Conservation (phyloP, 2,329 filamentous ascomycete species). For the Nigrospora oryzae region DNA sequence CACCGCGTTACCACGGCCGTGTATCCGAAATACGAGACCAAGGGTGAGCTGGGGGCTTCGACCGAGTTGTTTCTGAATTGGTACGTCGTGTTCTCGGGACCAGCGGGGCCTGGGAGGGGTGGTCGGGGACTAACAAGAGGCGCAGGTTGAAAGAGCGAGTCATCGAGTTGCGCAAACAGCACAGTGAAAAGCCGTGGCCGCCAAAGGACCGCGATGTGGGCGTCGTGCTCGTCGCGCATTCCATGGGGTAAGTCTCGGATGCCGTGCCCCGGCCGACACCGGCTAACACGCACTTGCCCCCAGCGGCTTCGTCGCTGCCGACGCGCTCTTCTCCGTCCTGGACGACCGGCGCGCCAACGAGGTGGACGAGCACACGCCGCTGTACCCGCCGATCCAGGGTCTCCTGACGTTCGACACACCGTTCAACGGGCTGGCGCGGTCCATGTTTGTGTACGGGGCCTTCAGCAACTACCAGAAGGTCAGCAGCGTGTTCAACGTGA, state of each 20-base stretch:
- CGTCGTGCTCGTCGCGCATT: slow-evolving; percentile 74
- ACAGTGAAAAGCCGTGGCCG: slow-evolving; percentile 63
- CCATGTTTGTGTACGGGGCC: slow-evolving; percentile 53
- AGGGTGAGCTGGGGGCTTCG: slow-evolving; percentile 52
- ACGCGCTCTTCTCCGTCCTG: slow-evolving; percentile 65
- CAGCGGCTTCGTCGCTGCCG: slow-evolving; percentile 74
- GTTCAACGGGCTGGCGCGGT: slow-evolving; percentile 57
- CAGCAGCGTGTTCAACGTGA: slow-evolving; percentile 46
- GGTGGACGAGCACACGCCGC: slow-evolving; percentile 29
- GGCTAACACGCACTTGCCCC: background rate
- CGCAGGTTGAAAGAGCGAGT: slow-evolving; percentile 70
- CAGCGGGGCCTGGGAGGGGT: no score
- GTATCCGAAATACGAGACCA: slow-evolving; percentile 67
- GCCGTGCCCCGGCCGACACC: background rate
- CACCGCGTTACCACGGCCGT: slow-evolving; percentile 52
- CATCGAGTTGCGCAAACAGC: slow-evolving; percentile 66
- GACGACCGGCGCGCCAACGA: slow-evolving; percentile 47
- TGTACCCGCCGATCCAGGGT: slow-evolving; percentile 76
- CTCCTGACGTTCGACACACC: slow-evolving; percentile 81
- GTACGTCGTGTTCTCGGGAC: slow-evolving; percentile 21
- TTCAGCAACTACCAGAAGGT: slow-evolving; percentile 53
- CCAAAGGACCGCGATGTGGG: slow-evolving; percentile 74
- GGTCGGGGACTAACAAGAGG: background rate
- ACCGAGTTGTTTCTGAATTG: slow-evolving; percentile 37
- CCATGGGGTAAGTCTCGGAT: slow-evolving; percentile 50